Base-by-base conservation (phyloP, 257 asterid species). In the Nicotiana benthamiana region DNA sequence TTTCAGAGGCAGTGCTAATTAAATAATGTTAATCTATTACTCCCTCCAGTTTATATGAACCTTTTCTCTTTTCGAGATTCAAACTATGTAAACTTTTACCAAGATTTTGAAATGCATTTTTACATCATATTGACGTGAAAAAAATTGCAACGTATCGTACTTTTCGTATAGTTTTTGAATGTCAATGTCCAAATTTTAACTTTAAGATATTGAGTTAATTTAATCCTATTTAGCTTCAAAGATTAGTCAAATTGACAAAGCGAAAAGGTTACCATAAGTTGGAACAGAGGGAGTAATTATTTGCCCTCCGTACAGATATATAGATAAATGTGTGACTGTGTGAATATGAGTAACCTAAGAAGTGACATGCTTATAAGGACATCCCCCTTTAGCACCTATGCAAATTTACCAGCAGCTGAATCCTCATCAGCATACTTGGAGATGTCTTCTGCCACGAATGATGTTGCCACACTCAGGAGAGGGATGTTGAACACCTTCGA, bases 401-500 rank as follows among this genome's bases (percentile, higher is more conserved):
- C 43, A 62, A 68, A 32, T 32, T 81, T 70, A 85, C 89, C 87
- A 68, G 89, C 67, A 18, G 64, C n/a, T 9, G 83, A 79, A 51
- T 67, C 78, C 77, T 75, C 59, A 30, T 74, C 74, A 24, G 75
- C 82, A 43, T 77, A 80, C 83, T 82, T 82, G 15, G 87, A 85
- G 81, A 87, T 87, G 80, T 87, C 90, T 83, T 87, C 90, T 18
- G 90, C 90, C 53, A 87, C 90, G 36, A 87, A 87, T 1, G 90
- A 87, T 60, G 90, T 87, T 30, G 90, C 85, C 77, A 85, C 90
- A 77, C 87, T 87, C 11, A 87, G 90, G 32, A 87, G 86, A 63
- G 90, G 90, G 36, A 85, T 87, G 63, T 87, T 87, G 83, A 87
- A 87, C 77, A 87, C 86, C 87, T 87, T 87, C 17, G 90, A 87